Conservation (phyloP, 768 basidiomycete genomes). For the Hypholoma fasciculare region DNA sequence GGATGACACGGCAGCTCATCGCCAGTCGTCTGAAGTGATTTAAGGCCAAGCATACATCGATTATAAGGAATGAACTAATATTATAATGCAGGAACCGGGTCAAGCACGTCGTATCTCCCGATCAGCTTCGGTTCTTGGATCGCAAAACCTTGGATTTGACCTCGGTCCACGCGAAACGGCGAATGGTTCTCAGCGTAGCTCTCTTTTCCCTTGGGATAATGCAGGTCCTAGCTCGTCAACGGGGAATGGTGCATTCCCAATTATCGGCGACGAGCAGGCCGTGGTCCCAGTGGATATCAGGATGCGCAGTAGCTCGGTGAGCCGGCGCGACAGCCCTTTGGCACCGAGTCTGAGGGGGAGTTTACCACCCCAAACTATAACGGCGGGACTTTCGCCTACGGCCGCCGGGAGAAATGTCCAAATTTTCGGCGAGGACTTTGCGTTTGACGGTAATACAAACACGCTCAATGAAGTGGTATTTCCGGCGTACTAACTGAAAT, state of each 20-base stretch:
- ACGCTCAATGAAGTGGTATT: too few relatives aligned
- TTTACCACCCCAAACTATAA: slow-evolving; percentile 25
- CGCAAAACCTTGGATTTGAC: slow-evolving; percentile 46
- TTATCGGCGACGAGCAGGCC: slow-evolving; percentile 42
- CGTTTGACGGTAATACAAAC: slow-evolving; percentile 55
- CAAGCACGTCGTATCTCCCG: slow-evolving; percentile 77
- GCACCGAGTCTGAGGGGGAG: slow-evolving; percentile 48
- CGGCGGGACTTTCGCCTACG: slow-evolving; percentile 54
- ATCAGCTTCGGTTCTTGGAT: slow-evolving; percentile 49
- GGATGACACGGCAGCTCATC: slow-evolving; percentile 12
- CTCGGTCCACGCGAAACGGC: slow-evolving; percentile 34
- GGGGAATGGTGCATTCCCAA: slow-evolving; percentile 32
- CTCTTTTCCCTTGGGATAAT: slow-evolving; percentile 84
- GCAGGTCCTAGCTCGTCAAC: slow-evolving; percentile 68
- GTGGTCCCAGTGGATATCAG: slow-evolving; percentile 53
- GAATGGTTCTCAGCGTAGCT: slow-evolving; percentile 63
- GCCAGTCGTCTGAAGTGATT: slow-evolving; percentile 60
- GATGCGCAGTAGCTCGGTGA: slow-evolving; percentile 53
- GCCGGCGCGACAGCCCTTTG: slow-evolving; percentile 60
- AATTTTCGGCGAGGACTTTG: slow-evolving; percentile 58
- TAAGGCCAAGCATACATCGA: background rate
- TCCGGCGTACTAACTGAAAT: too few relatives aligned
- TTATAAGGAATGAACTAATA: background rate
- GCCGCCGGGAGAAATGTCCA: slow-evolving; percentile 41
- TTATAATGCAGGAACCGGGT: slow-evolving; percentile 67